These are phyloP conservation scores for Solanum bulbocastanum DNA, from an alignment of 257 asterid species.

Conservation along the genomic window DNA sequence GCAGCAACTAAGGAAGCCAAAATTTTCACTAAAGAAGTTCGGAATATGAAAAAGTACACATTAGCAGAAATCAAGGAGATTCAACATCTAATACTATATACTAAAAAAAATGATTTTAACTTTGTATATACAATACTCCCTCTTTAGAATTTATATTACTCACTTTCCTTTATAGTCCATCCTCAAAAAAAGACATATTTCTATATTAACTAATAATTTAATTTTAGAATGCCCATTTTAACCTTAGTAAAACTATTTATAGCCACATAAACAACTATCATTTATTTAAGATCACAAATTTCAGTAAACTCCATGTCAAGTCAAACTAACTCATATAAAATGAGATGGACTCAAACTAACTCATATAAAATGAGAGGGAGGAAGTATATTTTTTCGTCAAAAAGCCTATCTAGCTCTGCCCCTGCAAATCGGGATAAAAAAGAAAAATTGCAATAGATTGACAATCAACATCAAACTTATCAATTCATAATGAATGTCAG, in stretches of 20 bases:
- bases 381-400: no score
- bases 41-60: not conserved
- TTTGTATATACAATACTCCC: not conserved
- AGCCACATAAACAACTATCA: accelerated
- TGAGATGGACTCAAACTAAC: no score
- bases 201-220: no score
- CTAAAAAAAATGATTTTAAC: not conserved
- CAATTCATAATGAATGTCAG: not conserved
- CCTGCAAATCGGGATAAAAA: not conserved
- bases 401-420: no score
- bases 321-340: no score
- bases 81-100: not conserved
- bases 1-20: accelerated
- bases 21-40: no score
- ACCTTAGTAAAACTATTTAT: no score
- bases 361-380: no score
- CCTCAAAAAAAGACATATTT: not conserved
- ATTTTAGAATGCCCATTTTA: no score
- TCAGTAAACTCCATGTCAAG: no score
- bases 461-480: not conserved
- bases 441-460: accelerated
- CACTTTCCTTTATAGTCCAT: not conserved
- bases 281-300: no score
- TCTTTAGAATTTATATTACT: not conserved
- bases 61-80: not conserved